These are phyloP conservation scores for Cladosporium sp. DNA, from an alignment of 2,329 filamentous ascomycete species.

Conservation along the genomic window DNA sequence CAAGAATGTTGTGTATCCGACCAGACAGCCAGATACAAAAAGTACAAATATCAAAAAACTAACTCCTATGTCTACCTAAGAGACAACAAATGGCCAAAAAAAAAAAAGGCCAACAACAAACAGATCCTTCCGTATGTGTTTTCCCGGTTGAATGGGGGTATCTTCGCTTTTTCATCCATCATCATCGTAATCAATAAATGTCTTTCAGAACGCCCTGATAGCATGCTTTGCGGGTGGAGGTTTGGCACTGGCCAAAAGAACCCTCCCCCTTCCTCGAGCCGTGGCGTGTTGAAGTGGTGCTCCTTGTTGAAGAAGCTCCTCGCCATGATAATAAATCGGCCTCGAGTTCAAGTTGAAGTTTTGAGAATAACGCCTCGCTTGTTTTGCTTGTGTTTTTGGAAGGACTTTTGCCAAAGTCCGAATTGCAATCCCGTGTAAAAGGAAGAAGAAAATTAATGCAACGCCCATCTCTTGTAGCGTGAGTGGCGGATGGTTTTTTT, in stretches of 20 bases:
- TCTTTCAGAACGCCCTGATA: slow-evolving; percentile 18
- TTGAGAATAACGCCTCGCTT: slow-evolving; percentile 11
- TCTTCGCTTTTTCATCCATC: slow-evolving; percentile 21
- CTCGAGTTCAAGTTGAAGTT: slow-evolving; percentile 17
- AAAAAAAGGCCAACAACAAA: not conserved
- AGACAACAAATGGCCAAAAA: too few species aligned
- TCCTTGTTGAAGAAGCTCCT: slow-evolving; percentile 26
- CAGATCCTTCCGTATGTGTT: slow-evolving; percentile 3
- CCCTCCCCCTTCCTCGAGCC: not conserved
- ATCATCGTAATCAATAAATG: slow-evolving; percentile 12
- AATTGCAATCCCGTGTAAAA: not conserved
- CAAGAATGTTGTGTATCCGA: not conserved
- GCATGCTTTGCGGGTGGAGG: slow-evolving; percentile 2
- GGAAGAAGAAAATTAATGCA: slow-evolving; percentile 6
- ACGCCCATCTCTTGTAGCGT: not conserved
- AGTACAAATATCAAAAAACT: not conserved
- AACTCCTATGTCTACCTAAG: not conserved
- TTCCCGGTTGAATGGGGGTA: slow-evolving; percentile 32
- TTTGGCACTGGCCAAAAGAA: not conserved
- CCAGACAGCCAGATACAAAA: not conserved
- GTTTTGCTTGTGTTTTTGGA: not conserved
- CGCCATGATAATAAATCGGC: slow-evolving; percentile 14
- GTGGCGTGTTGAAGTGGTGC: slow-evolving; percentile 12
- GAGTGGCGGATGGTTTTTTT: not conserved
- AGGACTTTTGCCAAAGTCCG: not conserved